Evolutionary conservation across 2,329 filamentous ascomycete species (phyloP).

Genomic region (Neurospora sp.): DNA sequence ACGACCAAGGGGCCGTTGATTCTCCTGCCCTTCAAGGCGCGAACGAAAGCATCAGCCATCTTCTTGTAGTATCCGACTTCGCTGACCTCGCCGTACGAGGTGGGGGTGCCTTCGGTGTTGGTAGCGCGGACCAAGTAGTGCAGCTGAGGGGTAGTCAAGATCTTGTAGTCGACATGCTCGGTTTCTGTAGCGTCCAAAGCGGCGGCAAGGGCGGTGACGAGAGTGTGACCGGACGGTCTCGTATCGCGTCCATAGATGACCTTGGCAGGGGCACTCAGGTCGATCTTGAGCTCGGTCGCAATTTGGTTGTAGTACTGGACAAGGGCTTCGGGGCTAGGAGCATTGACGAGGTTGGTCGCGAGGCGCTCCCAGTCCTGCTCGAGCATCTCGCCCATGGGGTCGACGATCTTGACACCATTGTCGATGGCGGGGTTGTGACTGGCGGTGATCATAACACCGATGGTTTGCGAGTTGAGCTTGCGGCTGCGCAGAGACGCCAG

Average conservation of each 20-base stretch:
- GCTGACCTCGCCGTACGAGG: conserved; percentile 80
- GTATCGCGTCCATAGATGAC: conserved; percentile 91
- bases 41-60: conserved; percentile 73
- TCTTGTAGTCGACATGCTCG: conserved; percentile 75
- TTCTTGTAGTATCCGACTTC: conserved; percentile 95
- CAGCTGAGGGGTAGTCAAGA: conserved; percentile 92
- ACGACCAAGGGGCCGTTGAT: conserved; percentile 68
- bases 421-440: conserved; percentile 86
- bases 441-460: conserved; percentile 94
- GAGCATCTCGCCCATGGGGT: conserved; percentile 96
- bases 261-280: conserved; percentile 58
- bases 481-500: conserved; percentile 81
- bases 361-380: conserved; percentile 90
- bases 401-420: conserved; percentile 92
- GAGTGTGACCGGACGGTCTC: conserved; percentile 76
- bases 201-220: conserved; percentile 70
- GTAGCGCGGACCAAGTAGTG: conserved; percentile 93
- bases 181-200: conserved; percentile 68
- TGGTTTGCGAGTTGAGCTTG: conserved; percentile 80
- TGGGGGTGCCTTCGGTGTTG: conserved; percentile 82
- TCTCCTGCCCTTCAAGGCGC: conserved; percentile 69
- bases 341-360: conserved; percentile 84
- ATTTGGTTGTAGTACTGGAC: conserved; percentile 68
- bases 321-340: conserved; percentile 63
- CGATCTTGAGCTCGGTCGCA: conserved; percentile 65